These are phyloP conservation scores for Macrophomina pseudophaseolina DNA, from an alignment of 2,329 filamentous ascomycete species.

Conservation along the genomic window DNA sequence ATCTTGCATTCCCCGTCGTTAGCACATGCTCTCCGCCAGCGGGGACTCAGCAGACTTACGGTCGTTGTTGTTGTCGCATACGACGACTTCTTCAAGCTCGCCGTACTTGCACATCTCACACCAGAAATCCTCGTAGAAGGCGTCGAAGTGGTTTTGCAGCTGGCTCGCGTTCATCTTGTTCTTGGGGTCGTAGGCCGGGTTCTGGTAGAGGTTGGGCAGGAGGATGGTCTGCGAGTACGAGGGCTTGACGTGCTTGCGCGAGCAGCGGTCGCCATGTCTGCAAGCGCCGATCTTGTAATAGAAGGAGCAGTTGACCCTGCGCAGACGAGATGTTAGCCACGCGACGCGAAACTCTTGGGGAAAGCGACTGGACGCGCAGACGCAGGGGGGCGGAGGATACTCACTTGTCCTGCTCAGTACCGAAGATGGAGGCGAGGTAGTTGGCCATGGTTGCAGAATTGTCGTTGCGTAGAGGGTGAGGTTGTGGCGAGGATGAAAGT, in stretches of 20 bases:
- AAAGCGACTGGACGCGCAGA: not conserved
- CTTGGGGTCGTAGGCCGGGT: conserved; percentile 95
- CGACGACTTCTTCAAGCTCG: conserved; percentile 94
- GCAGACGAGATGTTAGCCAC: conserved; percentile 28
- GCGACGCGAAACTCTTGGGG: not conserved
- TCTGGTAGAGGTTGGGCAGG: conserved; percentile 98
- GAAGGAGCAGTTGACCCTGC: conserved; percentile 91
- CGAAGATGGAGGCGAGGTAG: conserved; percentile 99
- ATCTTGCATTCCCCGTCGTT: conserved; percentile 57
- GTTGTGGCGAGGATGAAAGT: conserved; percentile 17
- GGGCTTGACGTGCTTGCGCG: conserved; percentile 97
- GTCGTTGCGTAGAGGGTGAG: not conserved
- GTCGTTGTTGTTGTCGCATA: conserved; percentile 99
- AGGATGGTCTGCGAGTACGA: conserved; percentile 98
- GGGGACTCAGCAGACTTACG: conserved; percentile 61
- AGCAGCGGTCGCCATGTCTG: conserved; percentile 97
- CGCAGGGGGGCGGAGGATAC: conserved; percentile 2
- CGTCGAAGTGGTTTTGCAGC: conserved; percentile 99
- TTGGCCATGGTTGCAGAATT: conserved; percentile 74
- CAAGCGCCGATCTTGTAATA: conserved; percentile 99
- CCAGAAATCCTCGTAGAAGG: conserved; percentile 99
- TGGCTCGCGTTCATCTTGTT: conserved; percentile 96
- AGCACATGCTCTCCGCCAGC: too few species aligned
- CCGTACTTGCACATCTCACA: conserved; percentile 99
- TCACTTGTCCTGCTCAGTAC: conserved; percentile 92